Base-by-base conservation (phyloP, 352 stramenopile species). In the Phytopythium montanum region DNA sequence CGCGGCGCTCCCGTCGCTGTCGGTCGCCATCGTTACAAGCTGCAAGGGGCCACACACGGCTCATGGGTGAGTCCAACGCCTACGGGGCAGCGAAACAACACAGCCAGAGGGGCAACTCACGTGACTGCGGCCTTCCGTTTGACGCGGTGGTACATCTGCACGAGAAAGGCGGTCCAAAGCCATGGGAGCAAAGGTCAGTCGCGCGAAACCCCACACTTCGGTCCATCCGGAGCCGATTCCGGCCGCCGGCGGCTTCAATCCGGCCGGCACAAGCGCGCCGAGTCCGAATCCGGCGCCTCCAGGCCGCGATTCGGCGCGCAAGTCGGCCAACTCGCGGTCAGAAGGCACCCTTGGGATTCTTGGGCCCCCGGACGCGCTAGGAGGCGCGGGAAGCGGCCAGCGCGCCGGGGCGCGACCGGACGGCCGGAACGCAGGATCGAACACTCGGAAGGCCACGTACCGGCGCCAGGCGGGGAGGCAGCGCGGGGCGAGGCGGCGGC, bases 1-100 rank as follows among this genome's bases (percentile, higher is more conserved):
- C 64, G 66, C 76, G 41, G 67, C 65, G 57, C 70, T 75, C 58
- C 66, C 67, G 52, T 82, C 64, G 50, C 64, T 70, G 54, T 80
- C 76, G 54, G 63, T 75, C 52, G 66, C 66, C 76, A 76, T 89
- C 58, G 61, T 76, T 75, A 70, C 70, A 59, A 88, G 75, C 77
- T 89, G 59, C 25, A 34, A n/a, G 19, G 44, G 59, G 53, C 66
- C 45, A 67, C 33, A 44, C 69, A 64, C 52, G 56, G 66, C 50
- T 64, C 28, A 3, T 49, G 36, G 61, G 60, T 54, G 21, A 66
- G 57, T 57, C 69, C 23, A 18, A 31, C 2, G 8, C 16, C 65
- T 56, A 0, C 5, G 18, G 1, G 69, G 56, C 68, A 48, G 16
- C 25, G 45, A 13, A 23, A 23, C 36, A 53, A 2, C 23, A 42